Conservation (phyloP, 805 yeast genomes). For the Isabelozyma pseudorhagii region DNA sequence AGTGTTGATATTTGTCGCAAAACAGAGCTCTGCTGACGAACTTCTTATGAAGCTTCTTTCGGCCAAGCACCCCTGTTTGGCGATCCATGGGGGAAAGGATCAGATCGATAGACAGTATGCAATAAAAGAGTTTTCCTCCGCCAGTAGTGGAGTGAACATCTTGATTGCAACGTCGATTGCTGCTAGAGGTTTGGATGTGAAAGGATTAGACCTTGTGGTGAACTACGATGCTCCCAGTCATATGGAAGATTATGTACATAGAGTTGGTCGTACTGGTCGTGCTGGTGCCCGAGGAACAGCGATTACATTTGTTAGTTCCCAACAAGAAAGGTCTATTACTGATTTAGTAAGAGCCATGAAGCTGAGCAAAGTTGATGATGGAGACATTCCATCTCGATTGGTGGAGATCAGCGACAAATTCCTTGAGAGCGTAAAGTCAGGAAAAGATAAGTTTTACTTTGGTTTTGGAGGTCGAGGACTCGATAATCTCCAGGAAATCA, state of each 20-base stretch:
- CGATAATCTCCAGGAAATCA: slow-evolving; percentile 64
- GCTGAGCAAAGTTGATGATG: slow-evolving; percentile 44
- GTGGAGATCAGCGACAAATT: slow-evolving; percentile 51
- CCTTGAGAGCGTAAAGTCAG: slow-evolving; percentile 58
- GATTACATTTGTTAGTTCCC: slow-evolving; percentile 58
- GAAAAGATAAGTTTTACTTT: slow-evolving; percentile 58
- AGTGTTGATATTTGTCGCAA: slow-evolving; percentile 78
- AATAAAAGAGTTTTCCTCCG: slow-evolving; percentile 58
- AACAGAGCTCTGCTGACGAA: slow-evolving; percentile 82
- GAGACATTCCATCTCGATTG: slow-evolving; percentile 51
- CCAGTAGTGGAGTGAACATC: slow-evolving; percentile 55
- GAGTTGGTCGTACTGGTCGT: slow-evolving; percentile 95
- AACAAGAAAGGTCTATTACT: slow-evolving; percentile 60
- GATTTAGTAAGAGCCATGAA: slow-evolving; percentile 71
- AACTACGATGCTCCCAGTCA: slow-evolving; percentile 76
- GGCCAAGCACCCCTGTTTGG: slow-evolving; percentile 55
- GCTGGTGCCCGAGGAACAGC: slow-evolving; percentile 73
- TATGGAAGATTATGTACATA: slow-evolving; percentile 92
- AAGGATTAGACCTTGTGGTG: slow-evolving; percentile 73
- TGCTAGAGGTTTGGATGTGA: slow-evolving; percentile 94
- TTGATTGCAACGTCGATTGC: slow-evolving; percentile 91
- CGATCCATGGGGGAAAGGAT: slow-evolving; percentile 91
- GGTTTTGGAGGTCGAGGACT: slow-evolving; percentile 96
- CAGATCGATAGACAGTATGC: slow-evolving; percentile 78
- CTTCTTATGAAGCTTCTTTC: slow-evolving; percentile 52